Conservation (phyloP, 1,284 basidiomycete genomes). For the Leccinum solheimii region DNA sequence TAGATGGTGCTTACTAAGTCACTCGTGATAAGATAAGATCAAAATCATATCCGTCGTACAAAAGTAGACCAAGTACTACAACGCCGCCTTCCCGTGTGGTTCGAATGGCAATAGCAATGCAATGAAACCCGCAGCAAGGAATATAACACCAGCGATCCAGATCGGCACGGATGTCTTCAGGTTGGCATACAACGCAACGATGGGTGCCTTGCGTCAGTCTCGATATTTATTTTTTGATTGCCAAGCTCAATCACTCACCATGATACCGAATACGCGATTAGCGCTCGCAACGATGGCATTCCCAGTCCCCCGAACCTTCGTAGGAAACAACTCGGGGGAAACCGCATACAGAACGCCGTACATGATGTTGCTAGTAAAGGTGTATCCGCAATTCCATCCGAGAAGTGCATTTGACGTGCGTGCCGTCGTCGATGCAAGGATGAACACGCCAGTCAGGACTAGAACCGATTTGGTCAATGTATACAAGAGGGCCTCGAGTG, state of each 20-base stretch:
- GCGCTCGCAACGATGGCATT: slow-evolving; percentile 58
- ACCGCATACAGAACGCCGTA: slow-evolving; percentile 75
- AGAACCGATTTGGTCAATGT: not conserved
- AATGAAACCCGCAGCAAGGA: slow-evolving; percentile 61
- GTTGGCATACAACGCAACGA: slow-evolving; percentile 65
- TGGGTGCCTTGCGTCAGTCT: slow-evolving; percentile 48
- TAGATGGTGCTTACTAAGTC: slow-evolving; percentile 24
- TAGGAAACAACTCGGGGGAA: slow-evolving; percentile 72
- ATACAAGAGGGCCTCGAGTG: not conserved
- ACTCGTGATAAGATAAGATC: slow-evolving; percentile 21
- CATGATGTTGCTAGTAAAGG: slow-evolving; percentile 71
- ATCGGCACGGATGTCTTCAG: slow-evolving; percentile 66
- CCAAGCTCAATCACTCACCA: slow-evolving; percentile 42
- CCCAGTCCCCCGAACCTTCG: slow-evolving; percentile 67
- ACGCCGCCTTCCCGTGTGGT: slow-evolving; percentile 64
- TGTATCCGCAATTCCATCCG: slow-evolving; percentile 68
- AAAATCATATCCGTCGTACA: not conserved
- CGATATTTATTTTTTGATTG: not conserved
- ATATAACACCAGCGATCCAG: slow-evolving; percentile 66
- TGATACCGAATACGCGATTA: slow-evolving; percentile 61
- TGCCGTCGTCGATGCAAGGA: slow-evolving; percentile 71
- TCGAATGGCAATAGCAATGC: slow-evolving; percentile 72
- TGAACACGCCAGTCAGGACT: slow-evolving; percentile 71
- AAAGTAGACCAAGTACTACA: slow-evolving; percentile 34
- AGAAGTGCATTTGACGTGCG: slow-evolving; percentile 64